A percentile compares a stretch with the other conserved stretches of the same genome.
phyloP scores from a whole-genome alignment of 768 basidiomycete genomes.

The Baorangia bicolor region DNA sequence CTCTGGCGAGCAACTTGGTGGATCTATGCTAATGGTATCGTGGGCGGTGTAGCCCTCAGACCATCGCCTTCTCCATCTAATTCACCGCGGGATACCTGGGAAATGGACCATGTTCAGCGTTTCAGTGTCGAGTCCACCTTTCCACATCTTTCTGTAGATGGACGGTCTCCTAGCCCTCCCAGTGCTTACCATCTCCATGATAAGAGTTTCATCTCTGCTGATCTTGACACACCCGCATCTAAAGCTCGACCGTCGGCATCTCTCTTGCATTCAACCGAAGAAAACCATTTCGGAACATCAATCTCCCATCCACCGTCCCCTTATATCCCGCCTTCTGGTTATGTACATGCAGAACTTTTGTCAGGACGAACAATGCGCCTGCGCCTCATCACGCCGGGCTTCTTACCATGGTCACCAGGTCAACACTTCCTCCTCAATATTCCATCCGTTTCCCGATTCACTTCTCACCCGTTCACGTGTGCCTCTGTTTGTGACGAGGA shows the following conservation, averaged over 20 bases:
- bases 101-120: constrained; percentile 22
- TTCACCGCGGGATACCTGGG: constrained; percentile 19
- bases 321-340: constrained; percentile 61
- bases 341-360: constrained; percentile 64
- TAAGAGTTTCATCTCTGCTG: constrained; percentile 1
- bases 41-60: constrained; percentile 28
- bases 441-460: constrained; percentile 59
- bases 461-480: constrained; percentile 74
- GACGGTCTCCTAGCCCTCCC: constrained; percentile 26
- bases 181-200: constrained; percentile 17
- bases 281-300: not conserved
- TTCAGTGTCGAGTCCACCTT: constrained; percentile 2
- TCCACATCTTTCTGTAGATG: constrained; percentile 1
- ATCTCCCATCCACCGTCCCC: not conserved
- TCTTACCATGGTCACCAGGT: constrained; percentile 70
- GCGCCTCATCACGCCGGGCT: constrained; percentile 56
- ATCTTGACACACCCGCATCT: not conserved
- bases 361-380: constrained; percentile 70
- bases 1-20: constrained; percentile 54
- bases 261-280: not conserved
- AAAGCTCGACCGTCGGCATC: not conserved
- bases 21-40: constrained; percentile 57
- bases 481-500: constrained; percentile 56
- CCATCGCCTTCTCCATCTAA: not conserved
- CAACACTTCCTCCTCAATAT: constrained; percentile 73